Base-by-base conservation (phyloP, 805 yeast species). In the Monosporozyma unispora region DNA sequence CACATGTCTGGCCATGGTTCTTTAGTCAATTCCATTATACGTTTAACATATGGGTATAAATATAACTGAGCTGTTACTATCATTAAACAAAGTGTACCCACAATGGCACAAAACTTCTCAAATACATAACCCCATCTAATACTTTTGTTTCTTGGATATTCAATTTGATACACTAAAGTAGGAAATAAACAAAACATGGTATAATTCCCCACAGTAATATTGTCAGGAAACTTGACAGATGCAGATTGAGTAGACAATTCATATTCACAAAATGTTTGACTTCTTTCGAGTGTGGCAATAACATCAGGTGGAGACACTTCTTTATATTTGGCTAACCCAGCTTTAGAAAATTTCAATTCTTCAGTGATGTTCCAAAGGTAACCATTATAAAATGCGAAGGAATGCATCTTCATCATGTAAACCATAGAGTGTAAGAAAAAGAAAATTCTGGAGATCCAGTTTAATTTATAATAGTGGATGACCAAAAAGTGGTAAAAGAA, bases 371-470 rank as follows among this genome's bases (percentile, higher is more conserved):
- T 69, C 89, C 95, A 87, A 51, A 93, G 69, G 63, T 91, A 88
- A 0, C 98, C 99, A 61, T 90, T 90, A 70, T 81, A 93, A 60
- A 86, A 89, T 1, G 87, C 87, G 63, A 82, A 93, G 1, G 98
- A 89, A 65, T 93, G 98, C 81, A 84, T 84, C 64, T 93, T 93
- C 99, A 93, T 93, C 57, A 95, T 62, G 55, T 89, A 71, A 1
- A 93, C 98, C 46, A 88, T 71, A 11, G 89, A 79, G 63, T 93
- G 99, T 47, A 93, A 71, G 52, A 87, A 77, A 54, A 93, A 69
- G 59, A 87, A 93, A 42, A 90, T 90, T 61, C 82, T 81, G 1
- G 88, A 96, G 46, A 90, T 85, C 99, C 99, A 93, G 11, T 95
- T 88, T 58, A 76, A 84, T 11, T 57, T 52, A 23, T 61, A 51